These are phyloP conservation scores for Leccinum subtestaceum DNA, from an alignment of 768 basidiomycete species.

Conservation along the genomic window DNA sequence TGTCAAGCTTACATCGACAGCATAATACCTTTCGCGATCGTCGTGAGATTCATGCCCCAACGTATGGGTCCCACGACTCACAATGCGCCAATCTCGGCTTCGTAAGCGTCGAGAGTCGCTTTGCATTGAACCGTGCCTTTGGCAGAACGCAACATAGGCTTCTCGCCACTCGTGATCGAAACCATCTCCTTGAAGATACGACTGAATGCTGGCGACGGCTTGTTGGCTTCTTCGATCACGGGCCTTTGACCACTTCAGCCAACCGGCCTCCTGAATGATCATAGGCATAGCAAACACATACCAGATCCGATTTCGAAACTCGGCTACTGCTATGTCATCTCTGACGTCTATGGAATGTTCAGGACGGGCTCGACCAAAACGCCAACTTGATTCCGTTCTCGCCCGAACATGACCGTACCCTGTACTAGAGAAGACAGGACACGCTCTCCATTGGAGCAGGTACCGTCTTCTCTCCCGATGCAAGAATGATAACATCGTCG, in stretches of 20 bases:
- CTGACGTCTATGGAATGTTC: conserved; percentile 19
- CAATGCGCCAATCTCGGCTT: conserved; percentile 45
- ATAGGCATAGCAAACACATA: conserved; percentile 1
- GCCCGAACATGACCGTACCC: conserved; percentile 33
- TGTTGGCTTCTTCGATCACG: conserved; percentile 43
- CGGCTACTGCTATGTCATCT: conserved; percentile 23
- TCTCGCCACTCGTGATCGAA: conserved; percentile 37
- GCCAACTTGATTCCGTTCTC: conserved; percentile 31
- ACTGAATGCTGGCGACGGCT: conserved; percentile 39
- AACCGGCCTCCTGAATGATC: background rate
- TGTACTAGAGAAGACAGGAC: conserved; percentile 21
- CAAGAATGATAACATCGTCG: conserved; percentile 35
- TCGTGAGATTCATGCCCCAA: background rate
- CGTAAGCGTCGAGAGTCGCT: conserved; percentile 38
- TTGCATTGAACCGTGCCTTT: conserved; percentile 48
- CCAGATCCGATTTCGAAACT: conserved; percentile 34
- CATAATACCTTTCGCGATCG: conserved; percentile 27
- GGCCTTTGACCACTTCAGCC: conserved; percentile 27
- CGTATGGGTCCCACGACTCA: conserved; percentile 20
- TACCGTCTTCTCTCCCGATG: conserved; percentile 23
- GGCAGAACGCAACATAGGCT: conserved; percentile 42
- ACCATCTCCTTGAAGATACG: conserved; percentile 55
- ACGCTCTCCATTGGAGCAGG: conserved; percentile 28
- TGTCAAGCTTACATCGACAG: conserved; percentile 27
- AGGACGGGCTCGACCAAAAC: conserved; percentile 31